Conservation (phyloP, 306 rosid species). For the Prinsepia uniflora region DNA sequence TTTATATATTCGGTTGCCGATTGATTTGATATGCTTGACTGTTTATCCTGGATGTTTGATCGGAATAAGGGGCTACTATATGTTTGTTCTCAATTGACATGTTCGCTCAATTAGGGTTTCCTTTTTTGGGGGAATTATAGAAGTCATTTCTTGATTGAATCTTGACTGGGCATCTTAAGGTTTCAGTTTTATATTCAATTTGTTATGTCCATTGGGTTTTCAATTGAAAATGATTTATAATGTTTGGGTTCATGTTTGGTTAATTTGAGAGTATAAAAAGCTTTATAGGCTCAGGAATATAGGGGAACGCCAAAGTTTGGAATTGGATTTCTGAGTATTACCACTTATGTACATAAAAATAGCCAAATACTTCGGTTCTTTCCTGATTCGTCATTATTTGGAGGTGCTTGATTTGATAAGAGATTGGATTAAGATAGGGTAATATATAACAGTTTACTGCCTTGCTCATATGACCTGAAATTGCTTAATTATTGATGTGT, state of each 20-base stretch:
- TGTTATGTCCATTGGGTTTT: neutral
- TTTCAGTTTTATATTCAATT: neutral
- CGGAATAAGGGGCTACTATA: too few species aligned
- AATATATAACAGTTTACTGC: neutral
- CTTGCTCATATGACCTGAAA: neutral
- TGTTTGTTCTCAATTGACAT: neutral
- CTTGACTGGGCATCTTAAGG: neutral
- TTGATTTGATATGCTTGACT: neutral
- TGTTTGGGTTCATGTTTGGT: neutral
- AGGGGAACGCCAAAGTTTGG: too few species aligned
- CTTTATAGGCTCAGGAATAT: neutral
- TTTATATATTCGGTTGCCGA: neutral
- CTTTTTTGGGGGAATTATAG: neutral
- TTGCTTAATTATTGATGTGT: neutral
- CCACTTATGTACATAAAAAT: neutral
- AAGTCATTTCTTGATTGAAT: neutral
- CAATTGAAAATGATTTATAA: neutral
- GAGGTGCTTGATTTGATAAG: neutral
- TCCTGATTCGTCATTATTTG: neutral
- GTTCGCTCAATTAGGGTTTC: neutral
- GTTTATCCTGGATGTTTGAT: neutral
- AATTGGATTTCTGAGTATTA: neutral
- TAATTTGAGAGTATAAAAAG: neutral
- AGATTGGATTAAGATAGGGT: neutral
- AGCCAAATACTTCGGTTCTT: neutral